phyloP scores from a whole-genome alignment of 495 filamentous ascomycete species.

The Talaromyces adpressus region DNA sequence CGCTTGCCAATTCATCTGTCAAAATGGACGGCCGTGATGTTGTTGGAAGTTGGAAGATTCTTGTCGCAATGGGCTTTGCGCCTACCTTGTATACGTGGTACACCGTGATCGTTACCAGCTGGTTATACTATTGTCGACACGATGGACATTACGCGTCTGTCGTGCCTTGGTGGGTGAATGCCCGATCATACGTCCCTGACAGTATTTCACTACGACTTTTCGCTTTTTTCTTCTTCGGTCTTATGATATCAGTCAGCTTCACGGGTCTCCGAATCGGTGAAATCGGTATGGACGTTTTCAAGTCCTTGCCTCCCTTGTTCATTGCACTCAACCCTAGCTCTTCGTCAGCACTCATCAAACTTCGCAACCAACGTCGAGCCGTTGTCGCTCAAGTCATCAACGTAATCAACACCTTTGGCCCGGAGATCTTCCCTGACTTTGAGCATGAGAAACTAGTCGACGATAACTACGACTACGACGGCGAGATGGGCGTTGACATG shows the following conservation, averaged over 20 bases:
- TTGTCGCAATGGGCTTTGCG: conserved; percentile 72
- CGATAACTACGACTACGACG: conserved; percentile 36
- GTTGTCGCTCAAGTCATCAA: conserved; percentile 69
- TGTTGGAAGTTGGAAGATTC: conserved; percentile 84
- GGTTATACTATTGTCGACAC: conserved; percentile 61
- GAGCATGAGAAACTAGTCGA: conserved; percentile 66
- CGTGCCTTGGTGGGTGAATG: conserved; percentile 24
- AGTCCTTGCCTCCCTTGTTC: conserved; percentile 76
- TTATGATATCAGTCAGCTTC: conserved; percentile 80
- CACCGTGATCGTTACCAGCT: conserved; percentile 53
- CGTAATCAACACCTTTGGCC: conserved; percentile 81
- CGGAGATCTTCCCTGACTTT: conserved; percentile 87
- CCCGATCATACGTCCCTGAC: conserved; percentile 50
- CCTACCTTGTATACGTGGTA: conserved; percentile 70
- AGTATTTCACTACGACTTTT: conserved; percentile 66
- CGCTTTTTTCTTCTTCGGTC: conserved; percentile 55
- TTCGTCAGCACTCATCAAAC: conserved; percentile 65
- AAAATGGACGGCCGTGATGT: conserved; percentile 79
- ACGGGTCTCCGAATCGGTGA: conserved; percentile 86
- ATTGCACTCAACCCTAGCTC: conserved; percentile 70
- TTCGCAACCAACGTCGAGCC: conserved; percentile 61
- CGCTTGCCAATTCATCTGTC: conserved; percentile 72
- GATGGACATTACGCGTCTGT: conserved; percentile 44
- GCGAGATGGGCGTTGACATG: conserved; percentile 11
- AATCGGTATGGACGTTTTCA: conserved; percentile 89